phyloP scores from a whole-genome alignment of 2,329 filamentous ascomycete species.

The Curvularia verruculosa region DNA sequence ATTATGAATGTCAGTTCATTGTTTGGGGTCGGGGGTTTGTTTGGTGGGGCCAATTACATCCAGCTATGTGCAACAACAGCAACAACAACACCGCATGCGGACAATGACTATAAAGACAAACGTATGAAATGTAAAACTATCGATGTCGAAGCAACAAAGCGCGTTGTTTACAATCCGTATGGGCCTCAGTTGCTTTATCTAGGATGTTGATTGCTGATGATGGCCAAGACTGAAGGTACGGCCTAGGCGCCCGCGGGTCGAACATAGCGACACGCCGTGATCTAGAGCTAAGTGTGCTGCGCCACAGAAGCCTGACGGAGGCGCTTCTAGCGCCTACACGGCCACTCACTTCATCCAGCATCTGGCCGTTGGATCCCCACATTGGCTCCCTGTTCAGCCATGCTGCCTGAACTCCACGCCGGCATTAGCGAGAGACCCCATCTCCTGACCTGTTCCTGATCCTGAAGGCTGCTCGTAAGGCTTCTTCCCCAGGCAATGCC shows the following conservation, averaged over 20 bases:
- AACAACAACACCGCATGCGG: slow-evolving; percentile 11
- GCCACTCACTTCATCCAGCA: neutral
- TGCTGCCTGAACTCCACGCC: neutral
- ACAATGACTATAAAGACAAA: slow-evolving; percentile 3
- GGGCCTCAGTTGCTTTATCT: slow-evolving; percentile 9
- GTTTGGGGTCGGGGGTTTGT: slow-evolving; percentile 3
- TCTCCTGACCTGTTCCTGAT: neutral
- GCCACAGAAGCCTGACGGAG: neutral
- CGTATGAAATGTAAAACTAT: slow-evolving; percentile 3
- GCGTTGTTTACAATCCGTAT: slow-evolving; percentile 6
- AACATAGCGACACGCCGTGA: neutral
- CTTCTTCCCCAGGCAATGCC: neutral
- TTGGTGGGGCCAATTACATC: slow-evolving; percentile 18
- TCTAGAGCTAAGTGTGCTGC: no score
- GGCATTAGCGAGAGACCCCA: neutral
- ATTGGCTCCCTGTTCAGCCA: neutral
- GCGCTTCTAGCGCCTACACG: neutral
- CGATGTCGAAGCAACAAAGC: neutral
- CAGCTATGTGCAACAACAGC: neutral
- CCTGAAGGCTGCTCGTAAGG: neutral
- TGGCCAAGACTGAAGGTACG: neutral
- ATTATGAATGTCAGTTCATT: slow-evolving; percentile 10
- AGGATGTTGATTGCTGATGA: slow-evolving; percentile 1
- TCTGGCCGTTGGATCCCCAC: neutral
- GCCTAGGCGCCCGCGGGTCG: neutral